Evolutionary conservation across 2,329 filamentous ascomycete species (phyloP).

Genomic region (Botrytis fragariae): DNA sequence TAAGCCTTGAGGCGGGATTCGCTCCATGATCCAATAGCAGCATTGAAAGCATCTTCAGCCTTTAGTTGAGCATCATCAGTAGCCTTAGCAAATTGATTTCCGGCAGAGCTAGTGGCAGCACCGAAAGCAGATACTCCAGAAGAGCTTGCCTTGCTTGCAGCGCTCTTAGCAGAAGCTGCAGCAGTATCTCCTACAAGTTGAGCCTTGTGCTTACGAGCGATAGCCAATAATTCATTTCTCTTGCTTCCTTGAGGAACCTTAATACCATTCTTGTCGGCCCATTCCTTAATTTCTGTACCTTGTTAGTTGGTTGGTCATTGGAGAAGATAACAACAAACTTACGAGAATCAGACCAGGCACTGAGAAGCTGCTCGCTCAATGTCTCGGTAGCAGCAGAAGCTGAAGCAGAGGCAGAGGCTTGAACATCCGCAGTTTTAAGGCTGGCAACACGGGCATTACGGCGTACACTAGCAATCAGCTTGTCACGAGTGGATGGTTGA

Average conservation of each 20-base stretch:
- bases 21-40: constrained; percentile 63
- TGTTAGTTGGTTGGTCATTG: constrained; percentile 20
- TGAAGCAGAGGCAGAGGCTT: constrained; percentile 59
- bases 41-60: constrained; percentile 64
- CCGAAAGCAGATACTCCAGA: constrained; percentile 62
- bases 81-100: constrained; percentile 73
- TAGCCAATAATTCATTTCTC: constrained; percentile 79
- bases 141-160: constrained; percentile 66
- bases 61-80: constrained; percentile 65
- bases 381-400: constrained; percentile 69
- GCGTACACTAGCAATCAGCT: constrained; percentile 82
- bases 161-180: constrained; percentile 59
- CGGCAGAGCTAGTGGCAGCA: constrained; percentile 71
- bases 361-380: constrained; percentile 78
- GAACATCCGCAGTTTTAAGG: constrained; percentile 61
- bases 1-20: constrained; percentile 74
- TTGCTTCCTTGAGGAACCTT: constrained; percentile 89
- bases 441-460: constrained; percentile 83
- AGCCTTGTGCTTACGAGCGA: constrained; percentile 84
- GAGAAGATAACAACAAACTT: constrained; percentile 13
- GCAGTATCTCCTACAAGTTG: constrained; percentile 64
- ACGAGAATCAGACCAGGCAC: constrained; percentile 80
- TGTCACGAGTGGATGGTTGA: constrained; percentile 80
- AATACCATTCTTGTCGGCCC: constrained; percentile 86
- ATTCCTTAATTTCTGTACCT: constrained; percentile 73